A percentile compares a stretch with the other conserved stretches of the same genome.
Evolutionary conservation across 768 basidiomycete species (phyloP).

Genomic region (Scleroderma bovista): DNA sequence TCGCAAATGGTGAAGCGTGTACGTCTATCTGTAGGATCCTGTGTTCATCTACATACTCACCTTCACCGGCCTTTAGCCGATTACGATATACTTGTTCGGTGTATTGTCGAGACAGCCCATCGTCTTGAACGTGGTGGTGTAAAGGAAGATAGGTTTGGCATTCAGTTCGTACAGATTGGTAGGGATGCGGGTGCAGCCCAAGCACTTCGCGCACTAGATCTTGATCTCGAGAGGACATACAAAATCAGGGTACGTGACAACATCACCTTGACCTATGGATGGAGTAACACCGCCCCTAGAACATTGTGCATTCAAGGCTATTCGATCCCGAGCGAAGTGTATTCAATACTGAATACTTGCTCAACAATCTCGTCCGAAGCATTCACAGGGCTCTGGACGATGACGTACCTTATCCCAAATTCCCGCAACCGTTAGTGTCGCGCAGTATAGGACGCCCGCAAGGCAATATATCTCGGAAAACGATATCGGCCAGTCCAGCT

Average conservation of each 20-base stretch:
- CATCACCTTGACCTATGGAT: not conserved
- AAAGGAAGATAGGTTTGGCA: conserved; percentile 35
- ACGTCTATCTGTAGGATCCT: conserved; percentile 12
- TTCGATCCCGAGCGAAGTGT: conserved; percentile 26
- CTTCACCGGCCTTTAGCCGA: conserved; percentile 18
- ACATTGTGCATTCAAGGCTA: conserved; percentile 44
- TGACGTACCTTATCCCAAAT: not conserved
- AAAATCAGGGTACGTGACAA: conserved; percentile 23
- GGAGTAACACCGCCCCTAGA: conserved; percentile 20
- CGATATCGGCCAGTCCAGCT: too few species aligned
- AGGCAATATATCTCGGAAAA: too few species aligned
- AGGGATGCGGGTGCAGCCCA: conserved; percentile 32
- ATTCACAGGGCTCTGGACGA: conserved; percentile 17
- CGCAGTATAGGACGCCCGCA: not conserved
- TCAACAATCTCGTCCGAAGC: conserved; percentile 30
- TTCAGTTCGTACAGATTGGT: conserved; percentile 46
- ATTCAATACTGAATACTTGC: conserved; percentile 31
- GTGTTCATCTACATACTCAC: not conserved
- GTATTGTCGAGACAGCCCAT: conserved; percentile 33
- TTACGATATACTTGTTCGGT: conserved; percentile 18
- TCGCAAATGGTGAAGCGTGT: conserved; percentile 38
- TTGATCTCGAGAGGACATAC: conserved; percentile 29
- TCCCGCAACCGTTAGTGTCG: conserved; percentile 5
- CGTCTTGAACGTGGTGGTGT: conserved; percentile 33
- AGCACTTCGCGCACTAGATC: conserved; percentile 38